Percentiles rank a stretch among this genome's conserved stretches.
These are phyloP conservation scores for Russula vinacea DNA, from an alignment of 768 basidiomycete species.

Conservation along the genomic window DNA sequence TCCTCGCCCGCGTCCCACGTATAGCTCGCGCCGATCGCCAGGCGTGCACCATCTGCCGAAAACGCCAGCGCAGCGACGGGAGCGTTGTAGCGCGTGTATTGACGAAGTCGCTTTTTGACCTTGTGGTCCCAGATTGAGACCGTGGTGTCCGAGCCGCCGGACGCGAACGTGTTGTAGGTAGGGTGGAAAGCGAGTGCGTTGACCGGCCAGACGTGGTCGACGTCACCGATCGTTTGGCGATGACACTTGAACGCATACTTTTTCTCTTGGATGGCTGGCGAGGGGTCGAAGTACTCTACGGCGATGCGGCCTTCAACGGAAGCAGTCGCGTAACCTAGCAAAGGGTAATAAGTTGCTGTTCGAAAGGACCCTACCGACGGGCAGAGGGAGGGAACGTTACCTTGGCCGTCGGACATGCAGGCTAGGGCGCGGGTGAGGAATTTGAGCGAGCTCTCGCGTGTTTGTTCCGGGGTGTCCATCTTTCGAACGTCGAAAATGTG, in stretches of 20 bases:
- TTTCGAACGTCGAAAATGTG: constrained; percentile 85
- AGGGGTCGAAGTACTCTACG: constrained; percentile 93
- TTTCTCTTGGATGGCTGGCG: constrained; percentile 69
- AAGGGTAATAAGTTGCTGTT: constrained; percentile 54
- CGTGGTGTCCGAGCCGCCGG: constrained; percentile 90
- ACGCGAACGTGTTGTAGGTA: constrained; percentile 90
- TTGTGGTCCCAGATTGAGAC: constrained; percentile 98
- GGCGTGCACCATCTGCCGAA: constrained; percentile 74
- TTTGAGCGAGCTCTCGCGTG: constrained; percentile 90
- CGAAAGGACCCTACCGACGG: constrained; percentile 32
- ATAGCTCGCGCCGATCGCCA: constrained; percentile 84
- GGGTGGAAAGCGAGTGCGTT: constrained; percentile 96
- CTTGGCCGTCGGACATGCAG: constrained; percentile 91
- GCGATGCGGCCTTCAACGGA: constrained; percentile 96
- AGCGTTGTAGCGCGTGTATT: constrained; percentile 75
- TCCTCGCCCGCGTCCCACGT: constrained; percentile 87
- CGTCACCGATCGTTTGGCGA: constrained; percentile 81
- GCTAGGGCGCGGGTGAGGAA: constrained; percentile 91
- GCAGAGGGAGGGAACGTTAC: constrained; percentile 40
- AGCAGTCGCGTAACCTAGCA: constrained; percentile 81
- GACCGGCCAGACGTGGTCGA: constrained; percentile 96
- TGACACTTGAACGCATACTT: constrained; percentile 99
- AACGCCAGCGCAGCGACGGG: constrained; percentile 80
- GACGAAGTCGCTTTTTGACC: constrained; percentile 91
- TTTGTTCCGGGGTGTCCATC: constrained; percentile 70